Percentiles rank a stretch among this genome's conserved stretches.
phyloP scores from a whole-genome alignment of 2,329 filamentous ascomycete genomes.

The Fusarium gaditjirri region DNA sequence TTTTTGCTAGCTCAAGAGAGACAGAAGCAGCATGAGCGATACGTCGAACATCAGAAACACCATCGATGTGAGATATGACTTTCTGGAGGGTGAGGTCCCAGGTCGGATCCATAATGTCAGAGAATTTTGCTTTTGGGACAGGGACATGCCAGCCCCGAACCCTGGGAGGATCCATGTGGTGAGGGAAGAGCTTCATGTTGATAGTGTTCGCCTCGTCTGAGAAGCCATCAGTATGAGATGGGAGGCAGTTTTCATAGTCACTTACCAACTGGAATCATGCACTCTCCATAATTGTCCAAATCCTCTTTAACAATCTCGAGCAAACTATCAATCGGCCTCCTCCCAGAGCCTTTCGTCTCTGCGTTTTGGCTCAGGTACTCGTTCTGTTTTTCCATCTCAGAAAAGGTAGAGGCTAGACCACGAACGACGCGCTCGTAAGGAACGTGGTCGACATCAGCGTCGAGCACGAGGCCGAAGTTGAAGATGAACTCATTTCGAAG shows the following conservation, averaged over 20 bases:
- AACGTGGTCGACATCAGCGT: conserved; percentile 72
- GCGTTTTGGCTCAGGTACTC: conserved; percentile 78
- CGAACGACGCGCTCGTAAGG: conserved; percentile 87
- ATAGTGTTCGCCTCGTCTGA: conserved; percentile 91
- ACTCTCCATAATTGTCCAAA: conserved; percentile 96
- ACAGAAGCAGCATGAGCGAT: conserved; percentile 89
- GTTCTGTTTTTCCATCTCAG: conserved; percentile 90
- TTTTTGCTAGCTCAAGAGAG: conserved; percentile 85
- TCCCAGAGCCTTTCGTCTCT: conserved; percentile 56
- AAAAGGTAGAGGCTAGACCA: conserved; percentile 85
- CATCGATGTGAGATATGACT: conserved; percentile 88
- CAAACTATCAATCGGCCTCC: conserved; percentile 82
- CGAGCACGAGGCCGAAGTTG: conserved; percentile 91
- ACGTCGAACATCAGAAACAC: conserved; percentile 86
- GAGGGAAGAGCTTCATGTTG: conserved; percentile 95
- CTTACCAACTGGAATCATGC: conserved; percentile 94
- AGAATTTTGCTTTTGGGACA: conserved; percentile 74
- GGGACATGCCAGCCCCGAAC: conserved; percentile 93
- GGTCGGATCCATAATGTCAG: conserved; percentile 71
- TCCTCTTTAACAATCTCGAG: conserved; percentile 86
- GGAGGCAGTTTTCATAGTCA: too few relatives aligned
- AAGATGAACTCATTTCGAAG: conserved; percentile 97
- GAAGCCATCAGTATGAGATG: background rate
- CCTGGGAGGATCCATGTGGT: conserved; percentile 78
- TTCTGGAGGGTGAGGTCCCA: conserved; percentile 83